Percentiles rank a stretch among this genome's conserved stretches.
Evolutionary conservation across 2,329 filamentous ascomycete genomes (phyloP).

Genomic region (Aspergillus sp.): DNA sequence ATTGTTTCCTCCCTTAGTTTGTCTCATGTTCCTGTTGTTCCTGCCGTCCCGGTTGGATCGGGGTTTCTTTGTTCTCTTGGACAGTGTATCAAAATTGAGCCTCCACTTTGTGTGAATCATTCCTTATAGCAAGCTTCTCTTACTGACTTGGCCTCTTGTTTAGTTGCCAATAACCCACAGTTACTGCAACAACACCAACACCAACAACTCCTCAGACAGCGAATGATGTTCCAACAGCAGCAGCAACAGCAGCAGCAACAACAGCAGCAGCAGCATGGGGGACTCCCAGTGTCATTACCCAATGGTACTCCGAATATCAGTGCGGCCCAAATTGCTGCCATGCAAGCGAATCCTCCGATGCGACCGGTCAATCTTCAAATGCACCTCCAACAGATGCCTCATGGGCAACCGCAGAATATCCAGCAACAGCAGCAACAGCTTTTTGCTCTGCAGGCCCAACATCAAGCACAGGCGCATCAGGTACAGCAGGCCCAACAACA

Average conservation of each 20-base stretch:
- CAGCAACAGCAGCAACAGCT: constrained; percentile 41
- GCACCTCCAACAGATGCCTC: constrained; percentile 38
- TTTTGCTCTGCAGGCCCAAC: constrained; percentile 28
- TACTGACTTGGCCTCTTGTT: background rate
- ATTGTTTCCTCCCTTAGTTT: background rate
- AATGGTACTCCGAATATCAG: constrained; percentile 38
- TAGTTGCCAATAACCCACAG: constrained; percentile 40
- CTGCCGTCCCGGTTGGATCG: background rate
- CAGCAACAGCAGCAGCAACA: constrained; percentile 31
- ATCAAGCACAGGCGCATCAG: constrained; percentile 26
- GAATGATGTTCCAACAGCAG: constrained; percentile 21
- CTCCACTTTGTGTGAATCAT: too few relatives aligned
- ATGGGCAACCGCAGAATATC: constrained; percentile 37
- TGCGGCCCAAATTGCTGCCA: constrained; percentile 39
- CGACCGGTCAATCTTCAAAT: constrained; percentile 34
- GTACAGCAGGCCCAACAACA: constrained; percentile 29
- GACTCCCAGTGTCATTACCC: constrained; percentile 35
- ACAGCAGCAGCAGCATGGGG: constrained; percentile 28
- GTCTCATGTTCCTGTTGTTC: background rate
- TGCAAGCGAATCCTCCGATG: constrained; percentile 38
- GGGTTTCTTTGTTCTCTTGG: too few relatives aligned
- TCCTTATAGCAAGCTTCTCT: too few relatives aligned
- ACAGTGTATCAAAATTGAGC: too few relatives aligned
- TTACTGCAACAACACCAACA: constrained; percentile 40
- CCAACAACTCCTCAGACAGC: constrained; percentile 22